phyloP scores from a whole-genome alignment of 2,329 filamentous ascomycete species.

The Aspergillus melleus region DNA sequence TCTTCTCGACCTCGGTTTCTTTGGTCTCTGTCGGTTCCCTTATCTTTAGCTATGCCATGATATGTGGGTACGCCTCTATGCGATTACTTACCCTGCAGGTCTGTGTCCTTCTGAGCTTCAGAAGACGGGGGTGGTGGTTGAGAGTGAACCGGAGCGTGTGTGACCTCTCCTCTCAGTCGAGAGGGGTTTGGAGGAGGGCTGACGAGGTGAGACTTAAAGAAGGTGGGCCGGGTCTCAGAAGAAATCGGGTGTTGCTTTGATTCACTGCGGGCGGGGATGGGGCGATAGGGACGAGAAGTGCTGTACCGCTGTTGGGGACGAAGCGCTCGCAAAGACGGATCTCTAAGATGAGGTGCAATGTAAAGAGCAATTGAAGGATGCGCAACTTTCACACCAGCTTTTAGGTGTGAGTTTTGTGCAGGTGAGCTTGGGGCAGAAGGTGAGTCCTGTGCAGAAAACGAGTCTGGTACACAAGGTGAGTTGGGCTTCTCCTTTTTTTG shows the following conservation, averaged over 20 bases:
- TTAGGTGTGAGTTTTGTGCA: background rate
- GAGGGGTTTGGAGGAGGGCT: background rate
- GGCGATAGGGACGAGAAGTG: background rate
- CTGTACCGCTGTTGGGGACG: background rate
- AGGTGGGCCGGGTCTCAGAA: background rate
- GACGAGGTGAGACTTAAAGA: background rate
- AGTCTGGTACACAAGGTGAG: too few relatives aligned
- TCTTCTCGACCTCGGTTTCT: background rate
- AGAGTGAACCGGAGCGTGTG: background rate
- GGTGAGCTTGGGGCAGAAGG: background rate
- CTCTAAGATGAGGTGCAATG: slow-evolving; percentile 1
- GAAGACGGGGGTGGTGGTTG: background rate
- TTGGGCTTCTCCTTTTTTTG: background rate
- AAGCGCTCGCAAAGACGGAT: background rate
- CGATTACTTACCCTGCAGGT: background rate
- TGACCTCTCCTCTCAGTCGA: background rate
- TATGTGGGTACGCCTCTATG: background rate
- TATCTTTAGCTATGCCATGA: background rate
- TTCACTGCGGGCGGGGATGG: background rate
- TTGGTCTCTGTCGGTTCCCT: background rate
- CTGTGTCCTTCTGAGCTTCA: background rate
- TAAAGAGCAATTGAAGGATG: background rate
- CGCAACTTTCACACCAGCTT: background rate
- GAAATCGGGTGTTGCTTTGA: background rate
- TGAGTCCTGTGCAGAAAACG: background rate